Percentiles rank a stretch among this genome's conserved stretches.
phyloP scores from a whole-genome alignment of 768 basidiomycete genomes.

The Panaeolus papilionaceus region DNA sequence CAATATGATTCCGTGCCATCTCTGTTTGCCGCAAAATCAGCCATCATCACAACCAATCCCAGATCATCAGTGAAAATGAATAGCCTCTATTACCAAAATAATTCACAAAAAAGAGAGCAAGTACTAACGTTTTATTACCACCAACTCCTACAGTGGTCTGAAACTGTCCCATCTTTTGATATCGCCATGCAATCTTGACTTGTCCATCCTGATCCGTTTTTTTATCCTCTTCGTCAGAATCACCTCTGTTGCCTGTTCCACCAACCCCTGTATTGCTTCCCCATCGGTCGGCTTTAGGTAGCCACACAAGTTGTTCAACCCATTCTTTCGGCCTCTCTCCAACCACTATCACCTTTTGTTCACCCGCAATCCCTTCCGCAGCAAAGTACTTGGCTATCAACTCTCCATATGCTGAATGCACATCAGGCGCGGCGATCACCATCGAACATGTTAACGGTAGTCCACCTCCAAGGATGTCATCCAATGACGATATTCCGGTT shows the following conservation, averaged over 20 bases:
- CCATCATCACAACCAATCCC: conserved; percentile 15
- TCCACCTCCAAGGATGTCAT: conserved; percentile 94
- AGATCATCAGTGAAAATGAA: neutral
- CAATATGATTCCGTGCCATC: conserved; percentile 64
- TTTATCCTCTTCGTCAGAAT: conserved; percentile 51
- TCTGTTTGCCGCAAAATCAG: conserved; percentile 36
- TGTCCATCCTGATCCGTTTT: conserved; percentile 50
- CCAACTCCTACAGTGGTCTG: conserved; percentile 71
- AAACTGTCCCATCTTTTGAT: conserved; percentile 92
- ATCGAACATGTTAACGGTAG: conserved; percentile 82
- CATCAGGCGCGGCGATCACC: conserved; percentile 81
- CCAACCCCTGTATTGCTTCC: conserved; percentile 27
- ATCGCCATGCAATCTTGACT: conserved; percentile 98
- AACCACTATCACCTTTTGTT: conserved; percentile 74
- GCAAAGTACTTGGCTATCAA: conserved; percentile 89
- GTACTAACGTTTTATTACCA: conserved; percentile 32
- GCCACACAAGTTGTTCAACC: conserved; percentile 80
- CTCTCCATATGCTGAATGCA: conserved; percentile 84
- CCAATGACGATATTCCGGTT: conserved; percentile 90
- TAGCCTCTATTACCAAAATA: neutral
- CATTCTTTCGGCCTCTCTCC: conserved; percentile 56
- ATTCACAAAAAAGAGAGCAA: neutral
- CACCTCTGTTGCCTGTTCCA: conserved; percentile 42
- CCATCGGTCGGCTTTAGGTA: conserved; percentile 41
- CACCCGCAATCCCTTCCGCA: conserved; percentile 81